phyloP scores from a whole-genome alignment of 2,329 filamentous ascomycete species.

The Chaetothyriales sp. region DNA sequence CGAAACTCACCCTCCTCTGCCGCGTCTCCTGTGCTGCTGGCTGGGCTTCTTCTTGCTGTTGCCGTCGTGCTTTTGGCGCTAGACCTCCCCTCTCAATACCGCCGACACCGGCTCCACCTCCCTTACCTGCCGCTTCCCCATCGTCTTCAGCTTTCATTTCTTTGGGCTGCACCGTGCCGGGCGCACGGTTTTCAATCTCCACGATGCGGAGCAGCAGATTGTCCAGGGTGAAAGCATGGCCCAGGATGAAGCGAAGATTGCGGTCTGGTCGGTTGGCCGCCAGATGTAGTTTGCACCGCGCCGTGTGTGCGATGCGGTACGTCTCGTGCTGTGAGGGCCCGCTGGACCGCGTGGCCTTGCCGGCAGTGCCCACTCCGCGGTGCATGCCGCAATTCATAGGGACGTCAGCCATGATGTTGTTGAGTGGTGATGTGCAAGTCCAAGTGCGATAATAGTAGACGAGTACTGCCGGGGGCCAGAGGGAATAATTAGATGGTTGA shows the following conservation, averaged over 20 bases:
- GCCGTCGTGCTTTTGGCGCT: background rate
- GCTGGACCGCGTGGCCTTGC: background rate
- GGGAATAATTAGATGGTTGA: too few species aligned
- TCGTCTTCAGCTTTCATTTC: background rate
- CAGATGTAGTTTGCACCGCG: constrained; percentile 14
- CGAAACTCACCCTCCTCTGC: background rate
- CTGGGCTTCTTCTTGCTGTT: too few species aligned
- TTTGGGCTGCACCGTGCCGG: background rate
- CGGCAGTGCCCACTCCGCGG: too few species aligned
- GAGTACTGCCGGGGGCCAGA: background rate
- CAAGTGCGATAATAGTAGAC: background rate
- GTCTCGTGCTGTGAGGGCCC: background rate
- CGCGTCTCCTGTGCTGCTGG: too few species aligned
- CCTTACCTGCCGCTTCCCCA: too few species aligned
- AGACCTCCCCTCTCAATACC: background rate
- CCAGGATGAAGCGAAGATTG: constrained; percentile 15
- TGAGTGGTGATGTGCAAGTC: background rate
- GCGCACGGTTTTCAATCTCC: constrained; percentile 15
- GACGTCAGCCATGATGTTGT: background rate
- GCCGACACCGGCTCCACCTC: background rate
- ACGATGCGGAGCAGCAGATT: constrained; percentile 15
- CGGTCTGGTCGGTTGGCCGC: constrained; percentile 14
- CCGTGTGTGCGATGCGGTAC: constrained; percentile 15
- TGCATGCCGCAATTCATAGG: background rate
- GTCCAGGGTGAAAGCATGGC: constrained; percentile 16